Evolutionary conservation across 1,284 basidiomycete genomes (phyloP).

Genomic region (Leccinum brunneo-olivaceum): DNA sequence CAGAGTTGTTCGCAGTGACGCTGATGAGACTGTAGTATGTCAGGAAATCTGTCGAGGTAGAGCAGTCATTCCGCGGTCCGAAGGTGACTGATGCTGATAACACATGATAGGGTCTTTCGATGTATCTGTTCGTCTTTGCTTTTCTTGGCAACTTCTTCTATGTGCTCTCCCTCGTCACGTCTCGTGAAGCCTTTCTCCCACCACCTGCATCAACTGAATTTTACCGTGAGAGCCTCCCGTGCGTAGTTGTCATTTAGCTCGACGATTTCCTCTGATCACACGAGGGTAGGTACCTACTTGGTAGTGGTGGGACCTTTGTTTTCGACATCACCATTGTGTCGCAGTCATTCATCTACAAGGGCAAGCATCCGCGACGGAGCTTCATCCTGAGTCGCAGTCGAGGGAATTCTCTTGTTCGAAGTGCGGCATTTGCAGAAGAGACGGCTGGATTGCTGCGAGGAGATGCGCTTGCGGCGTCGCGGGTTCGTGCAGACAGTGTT

Average conservation of each 20-base stretch:
- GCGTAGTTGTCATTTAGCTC: conserved; percentile 28
- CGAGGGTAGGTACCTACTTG: conserved; percentile 65
- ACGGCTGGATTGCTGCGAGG: conserved; percentile 41
- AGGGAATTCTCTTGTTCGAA: conserved; percentile 25
- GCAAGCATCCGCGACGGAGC: conserved; percentile 26
- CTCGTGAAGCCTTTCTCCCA: conserved; percentile 49
- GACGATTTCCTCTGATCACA: conserved; percentile 6
- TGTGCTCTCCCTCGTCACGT: conserved; percentile 75
- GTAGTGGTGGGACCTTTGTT: conserved; percentile 81
- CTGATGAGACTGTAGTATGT: conserved; percentile 51
- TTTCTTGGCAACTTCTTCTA: conserved; percentile 90
- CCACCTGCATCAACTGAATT: conserved; percentile 52
- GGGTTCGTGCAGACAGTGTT: conserved; percentile 9
- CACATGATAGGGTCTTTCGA: conserved; percentile 69
- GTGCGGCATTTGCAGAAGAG: conserved; percentile 34
- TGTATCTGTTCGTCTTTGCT: conserved; percentile 86
- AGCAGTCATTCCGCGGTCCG: conserved; percentile 3
- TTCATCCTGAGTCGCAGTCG: conserved; percentile 29
- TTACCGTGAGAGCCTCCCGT: conserved; percentile 72
- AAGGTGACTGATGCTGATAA: conserved; percentile 10
- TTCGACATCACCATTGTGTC: conserved; percentile 84
- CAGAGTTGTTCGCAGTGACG: conserved; percentile 2
- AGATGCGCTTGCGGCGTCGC: conserved; percentile 29
- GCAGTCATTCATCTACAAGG: conserved; percentile 51
- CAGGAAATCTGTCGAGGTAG: conserved; percentile 83